Base-by-base conservation (phyloP, 768 basidiomycete genomes). In the Lactarius akahatsu region DNA sequence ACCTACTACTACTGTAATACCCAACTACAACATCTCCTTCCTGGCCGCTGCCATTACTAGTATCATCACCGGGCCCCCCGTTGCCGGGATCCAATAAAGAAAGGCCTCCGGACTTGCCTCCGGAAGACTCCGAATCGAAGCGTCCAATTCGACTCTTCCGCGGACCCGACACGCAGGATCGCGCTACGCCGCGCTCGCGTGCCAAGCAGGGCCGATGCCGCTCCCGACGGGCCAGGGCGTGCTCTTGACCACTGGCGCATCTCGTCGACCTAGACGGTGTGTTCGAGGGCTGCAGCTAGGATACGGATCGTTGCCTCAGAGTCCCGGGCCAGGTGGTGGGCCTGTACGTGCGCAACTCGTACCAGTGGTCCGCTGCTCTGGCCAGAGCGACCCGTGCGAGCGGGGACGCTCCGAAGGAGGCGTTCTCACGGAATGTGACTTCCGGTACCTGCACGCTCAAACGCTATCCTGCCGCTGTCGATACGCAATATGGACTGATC, bases 291-390 rank as follows among this genome's bases (percentile, higher is more conserved):
- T 94, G 94, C 73, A 91, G 86, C 43, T 98, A 2, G 26, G 26
- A 28, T 28, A 28, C 26, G 26, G 97, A 99, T 81, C 83, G 89
- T 23, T 95, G 96, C 0, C 96, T 99, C 65, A 96, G 94, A 74
- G 92, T 90, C 47, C 91, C 90, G 9, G 95, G 94, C 3, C 96
- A 98, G 75, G 94, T 98, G 28, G 82, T 98, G 59, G 92, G 91
- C 58, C 80, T 98, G 8, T 95, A 92, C 90, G 87, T 97, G 13
- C 80, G 95, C 65, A 94, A 92, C 75, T 84, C 85, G 11, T 75
- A 88, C 26, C 1, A 28, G 26, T 2, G 26, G 26, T 28, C 55
- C 45, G 20, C 10, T 23, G 13, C 55, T 26, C 18, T 61, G 13
- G 67, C 67, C 36, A 23, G 45, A 6, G 30, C 36, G 13, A 18